phyloP scores from a whole-genome alignment of 495 filamentous ascomycete genomes.

The Penicillium coffeae region DNA sequence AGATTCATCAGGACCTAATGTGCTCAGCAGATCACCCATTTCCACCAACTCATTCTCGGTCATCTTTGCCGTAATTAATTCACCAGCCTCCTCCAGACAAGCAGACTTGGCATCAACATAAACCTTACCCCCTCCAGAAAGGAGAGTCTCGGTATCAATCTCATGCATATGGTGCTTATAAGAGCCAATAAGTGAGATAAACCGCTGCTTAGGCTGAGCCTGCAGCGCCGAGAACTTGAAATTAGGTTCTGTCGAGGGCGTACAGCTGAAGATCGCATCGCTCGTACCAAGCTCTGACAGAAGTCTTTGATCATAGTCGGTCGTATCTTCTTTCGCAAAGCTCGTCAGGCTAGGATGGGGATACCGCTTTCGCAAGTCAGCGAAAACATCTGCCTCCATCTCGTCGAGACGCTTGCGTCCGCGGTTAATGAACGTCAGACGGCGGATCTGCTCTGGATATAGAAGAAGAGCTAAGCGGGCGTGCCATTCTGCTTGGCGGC shows the following conservation, averaged over 20 bases:
- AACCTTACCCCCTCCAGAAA: constrained; percentile 67
- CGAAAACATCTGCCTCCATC: constrained; percentile 25
- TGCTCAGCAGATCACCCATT: constrained; percentile 75
- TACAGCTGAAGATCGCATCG: constrained; percentile 82
- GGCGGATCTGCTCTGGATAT: constrained; percentile 54
- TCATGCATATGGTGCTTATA: constrained; percentile 87
- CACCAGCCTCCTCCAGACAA: constrained; percentile 81
- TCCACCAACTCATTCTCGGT: constrained; percentile 69
- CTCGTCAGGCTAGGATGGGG: constrained; percentile 19
- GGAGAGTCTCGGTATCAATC: constrained; percentile 70
- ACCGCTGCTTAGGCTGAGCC: constrained; percentile 52
- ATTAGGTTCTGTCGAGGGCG: constrained; percentile 57
- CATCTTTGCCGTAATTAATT: constrained; percentile 74
- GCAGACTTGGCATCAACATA: constrained; percentile 80
- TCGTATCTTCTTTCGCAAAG: constrained; percentile 30
- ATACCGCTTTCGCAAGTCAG: constrained; percentile 22
- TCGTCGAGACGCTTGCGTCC: constrained; percentile 48
- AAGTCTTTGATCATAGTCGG: constrained; percentile 25
- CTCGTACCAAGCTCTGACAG: constrained; percentile 23
- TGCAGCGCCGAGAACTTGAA: constrained; percentile 55
- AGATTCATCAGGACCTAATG: constrained; percentile 19
- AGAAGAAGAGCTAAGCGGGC: constrained; percentile 75
- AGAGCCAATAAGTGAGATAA: constrained; percentile 78
- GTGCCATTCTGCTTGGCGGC: constrained; percentile 92
- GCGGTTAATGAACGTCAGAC: constrained; percentile 73